A percentile compares a stretch with the other conserved stretches of the same genome.
Conservation (phyloP, 768 basidiomycete genomes). For the Leucosporidium scottii region DNA sequence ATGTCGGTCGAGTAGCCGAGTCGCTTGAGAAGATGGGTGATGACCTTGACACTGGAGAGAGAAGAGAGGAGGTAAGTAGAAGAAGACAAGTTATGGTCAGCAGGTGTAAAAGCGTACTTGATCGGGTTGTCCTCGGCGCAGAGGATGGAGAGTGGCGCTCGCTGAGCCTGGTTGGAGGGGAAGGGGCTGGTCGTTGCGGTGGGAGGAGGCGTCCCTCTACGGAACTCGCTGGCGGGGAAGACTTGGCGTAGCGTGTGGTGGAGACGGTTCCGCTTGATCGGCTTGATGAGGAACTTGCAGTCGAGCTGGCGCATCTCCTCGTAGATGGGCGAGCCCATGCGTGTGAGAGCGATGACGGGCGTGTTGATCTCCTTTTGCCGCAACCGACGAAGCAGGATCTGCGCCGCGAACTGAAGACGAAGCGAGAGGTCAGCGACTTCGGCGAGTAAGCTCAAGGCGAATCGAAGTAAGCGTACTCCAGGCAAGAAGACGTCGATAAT, state of each 20-base stretch:
- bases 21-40: constrained; percentile 28
- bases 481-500: constrained; percentile 31
- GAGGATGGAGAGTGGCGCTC: constrained; percentile 23
- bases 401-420: constrained; percentile 17
- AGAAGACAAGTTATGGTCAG: no score
- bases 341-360: constrained; percentile 22
- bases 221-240: constrained; percentile 18
- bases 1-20: constrained; percentile 16
- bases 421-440: background rate
- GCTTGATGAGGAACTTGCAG: constrained; percentile 30
- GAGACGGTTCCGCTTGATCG: constrained; percentile 30
- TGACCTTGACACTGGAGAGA: constrained; percentile 19
- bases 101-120: constrained; percentile 1
- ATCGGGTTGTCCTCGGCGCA: constrained; percentile 25
- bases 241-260: constrained; percentile 29
- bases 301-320: constrained; percentile 21
- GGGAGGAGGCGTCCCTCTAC: background rate
- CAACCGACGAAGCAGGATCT: constrained; percentile 21
- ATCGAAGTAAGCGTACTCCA: background rate
- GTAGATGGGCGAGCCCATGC: constrained; percentile 30
- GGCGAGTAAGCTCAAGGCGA: background rate
- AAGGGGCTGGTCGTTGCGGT: background rate
- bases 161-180: constrained; percentile 19
- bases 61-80: background rate
- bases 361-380: constrained; percentile 16